Percentiles rank a stretch among this genome's conserved stretches.
Conservation (phyloP, 1,139 yeast species). For the Debaryomycetaceae sp. region DNA sequence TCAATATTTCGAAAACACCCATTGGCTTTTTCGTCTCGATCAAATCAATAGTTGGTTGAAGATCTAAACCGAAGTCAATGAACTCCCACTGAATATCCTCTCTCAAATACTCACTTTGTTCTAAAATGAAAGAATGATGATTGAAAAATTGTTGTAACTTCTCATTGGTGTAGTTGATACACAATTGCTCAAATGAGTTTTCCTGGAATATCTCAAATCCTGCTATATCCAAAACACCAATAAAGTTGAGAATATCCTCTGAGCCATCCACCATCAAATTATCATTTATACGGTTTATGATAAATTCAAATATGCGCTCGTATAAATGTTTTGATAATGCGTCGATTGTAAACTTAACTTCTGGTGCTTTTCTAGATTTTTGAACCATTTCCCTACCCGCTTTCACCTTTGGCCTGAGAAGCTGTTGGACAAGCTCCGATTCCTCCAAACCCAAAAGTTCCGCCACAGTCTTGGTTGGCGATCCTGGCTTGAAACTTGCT, state of each 20-base stretch:
- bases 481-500: conserved; percentile 59
- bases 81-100: conserved; percentile 97
- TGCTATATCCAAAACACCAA: conserved; percentile 95
- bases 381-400: conserved; percentile 88
- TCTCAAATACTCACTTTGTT: conserved; percentile 90
- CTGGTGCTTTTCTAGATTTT: conserved; percentile 75
- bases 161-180: conserved; percentile 96
- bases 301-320: conserved; percentile 75
- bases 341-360: conserved; percentile 78
- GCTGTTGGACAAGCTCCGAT: conserved; percentile 50
- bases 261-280: conserved; percentile 43
- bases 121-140: conserved; percentile 95
- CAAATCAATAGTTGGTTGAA: conserved; percentile 90
- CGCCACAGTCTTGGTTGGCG: conserved; percentile 57
- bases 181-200: conserved; percentile 93
- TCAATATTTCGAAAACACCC: conserved; percentile 85
- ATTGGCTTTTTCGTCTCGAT: conserved; percentile 76
- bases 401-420: conserved; percentile 79
- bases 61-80: conserved; percentile 93
- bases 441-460: conserved; percentile 63
- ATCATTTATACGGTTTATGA: conserved; percentile 75
- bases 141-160: conserved; percentile 95
- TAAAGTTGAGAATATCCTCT: conserved; percentile 48
- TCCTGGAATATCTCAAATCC: conserved; percentile 93
- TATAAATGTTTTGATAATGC: conserved; percentile 86